These are phyloP conservation scores for Passalora sequoiae DNA, from an alignment of 2,329 filamentous ascomycete genomes.

Conservation along the genomic window DNA sequence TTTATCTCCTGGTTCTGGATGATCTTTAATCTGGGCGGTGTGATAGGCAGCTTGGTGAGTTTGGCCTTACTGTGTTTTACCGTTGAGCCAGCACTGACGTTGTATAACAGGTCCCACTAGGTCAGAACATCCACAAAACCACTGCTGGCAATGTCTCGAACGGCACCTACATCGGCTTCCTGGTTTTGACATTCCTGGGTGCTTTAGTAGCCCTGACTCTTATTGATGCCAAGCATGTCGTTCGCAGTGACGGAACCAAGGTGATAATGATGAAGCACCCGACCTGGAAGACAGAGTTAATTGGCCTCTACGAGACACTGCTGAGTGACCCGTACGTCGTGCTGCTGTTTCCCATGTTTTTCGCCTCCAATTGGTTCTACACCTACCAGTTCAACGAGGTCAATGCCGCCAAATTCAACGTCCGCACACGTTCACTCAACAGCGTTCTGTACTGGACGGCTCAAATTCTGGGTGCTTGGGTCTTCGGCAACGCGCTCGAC, in stretches of 20 bases:
- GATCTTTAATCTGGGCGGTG: conserved; percentile 88
- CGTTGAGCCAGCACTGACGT: neutral
- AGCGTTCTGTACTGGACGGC: conserved; percentile 68
- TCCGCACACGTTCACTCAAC: conserved; percentile 71
- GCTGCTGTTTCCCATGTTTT: conserved; percentile 75
- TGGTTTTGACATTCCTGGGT: conserved; percentile 72
- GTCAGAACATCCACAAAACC: conserved; percentile 61
- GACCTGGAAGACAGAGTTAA: conserved; percentile 73
- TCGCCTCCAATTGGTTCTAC: conserved; percentile 75
- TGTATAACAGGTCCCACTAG: conserved; percentile 58
- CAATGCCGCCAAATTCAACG: conserved; percentile 66
- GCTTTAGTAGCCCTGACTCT: conserved; percentile 65
- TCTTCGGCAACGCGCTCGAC: conserved; percentile 71
- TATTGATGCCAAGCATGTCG: conserved; percentile 64
- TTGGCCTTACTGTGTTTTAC: neutral
- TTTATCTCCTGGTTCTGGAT: conserved; percentile 93
- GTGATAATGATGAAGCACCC: conserved; percentile 90
- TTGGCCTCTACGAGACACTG: conserved; percentile 70
- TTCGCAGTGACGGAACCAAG: conserved; percentile 69
- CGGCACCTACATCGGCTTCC: conserved; percentile 83
- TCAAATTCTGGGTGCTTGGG: conserved; percentile 70
- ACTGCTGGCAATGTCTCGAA: conserved; percentile 54
- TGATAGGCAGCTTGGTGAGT: conserved; percentile 69
- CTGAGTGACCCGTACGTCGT: conserved; percentile 66
- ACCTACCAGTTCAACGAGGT: conserved; percentile 73